phyloP scores from a whole-genome alignment of 192 early-diverging fungal genomes.

The Podila verticillata region DNA sequence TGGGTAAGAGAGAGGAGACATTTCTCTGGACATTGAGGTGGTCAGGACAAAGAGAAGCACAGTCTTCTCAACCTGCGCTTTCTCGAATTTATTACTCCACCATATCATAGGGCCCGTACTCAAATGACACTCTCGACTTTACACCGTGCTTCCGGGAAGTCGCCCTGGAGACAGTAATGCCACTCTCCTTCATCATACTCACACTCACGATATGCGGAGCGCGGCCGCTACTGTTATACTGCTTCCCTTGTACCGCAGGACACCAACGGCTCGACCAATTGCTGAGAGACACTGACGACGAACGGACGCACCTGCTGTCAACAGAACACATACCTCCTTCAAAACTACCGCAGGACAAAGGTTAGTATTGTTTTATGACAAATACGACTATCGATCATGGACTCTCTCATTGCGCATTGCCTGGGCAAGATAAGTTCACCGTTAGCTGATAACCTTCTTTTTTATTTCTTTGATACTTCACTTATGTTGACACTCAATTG shows the following conservation, averaged over 20 bases:
- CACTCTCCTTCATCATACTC: slow-evolving; percentile 34
- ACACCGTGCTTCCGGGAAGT: slow-evolving; percentile 50
- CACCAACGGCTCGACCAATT: neutral
- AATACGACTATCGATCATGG: too few species aligned
- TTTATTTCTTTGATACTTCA: neutral
- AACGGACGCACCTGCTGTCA: neutral
- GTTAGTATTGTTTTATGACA: neutral
- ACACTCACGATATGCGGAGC: slow-evolving; percentile 44
- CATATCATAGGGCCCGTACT: slow-evolving; percentile 33
- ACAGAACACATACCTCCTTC: neutral
- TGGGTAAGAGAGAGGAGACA: slow-evolving; percentile 18
- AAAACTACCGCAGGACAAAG: neutral
- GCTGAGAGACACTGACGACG: slow-evolving; percentile 13
- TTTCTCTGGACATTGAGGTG: neutral
- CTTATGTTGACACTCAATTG: too few species aligned
- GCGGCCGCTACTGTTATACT: slow-evolving; percentile 22
- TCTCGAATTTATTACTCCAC: neutral
- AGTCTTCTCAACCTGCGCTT: neutral
- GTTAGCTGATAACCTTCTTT: neutral
- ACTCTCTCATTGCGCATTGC: neutral
- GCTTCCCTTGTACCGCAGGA: slow-evolving; percentile 9
- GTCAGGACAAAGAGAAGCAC: too few species aligned
- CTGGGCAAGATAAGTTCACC: neutral
- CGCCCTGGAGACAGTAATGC: slow-evolving; percentile 31
- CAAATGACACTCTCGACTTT: slow-evolving; percentile 44